Evolutionary conservation across 1,284 basidiomycete species (phyloP).

Genomic region (Leccinum pachyderme): DNA sequence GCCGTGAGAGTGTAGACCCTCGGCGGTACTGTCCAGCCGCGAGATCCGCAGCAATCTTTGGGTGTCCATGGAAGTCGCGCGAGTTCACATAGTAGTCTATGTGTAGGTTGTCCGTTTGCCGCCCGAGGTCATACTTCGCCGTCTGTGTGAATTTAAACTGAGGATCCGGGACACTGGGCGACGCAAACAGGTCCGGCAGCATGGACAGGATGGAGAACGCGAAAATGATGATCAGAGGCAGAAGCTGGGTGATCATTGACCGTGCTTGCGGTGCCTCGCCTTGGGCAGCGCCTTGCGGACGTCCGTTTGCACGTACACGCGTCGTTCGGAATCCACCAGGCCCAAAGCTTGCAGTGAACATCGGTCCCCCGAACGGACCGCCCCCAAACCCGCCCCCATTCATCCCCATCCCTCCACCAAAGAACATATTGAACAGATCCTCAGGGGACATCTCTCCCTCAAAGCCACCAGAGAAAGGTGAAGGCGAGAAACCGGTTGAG

Average conservation of each 20-base stretch:
- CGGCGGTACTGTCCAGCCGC: conserved; percentile 45
- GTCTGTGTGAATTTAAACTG: conserved; percentile 71
- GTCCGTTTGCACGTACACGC: conserved; percentile 44
- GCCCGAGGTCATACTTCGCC: conserved; percentile 57
- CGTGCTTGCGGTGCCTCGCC: conserved; percentile 46
- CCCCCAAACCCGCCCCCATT: conserved; percentile 43
- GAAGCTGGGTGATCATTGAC: conserved; percentile 76
- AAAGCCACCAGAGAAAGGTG: conserved; percentile 56
- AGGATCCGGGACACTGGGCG: conserved; percentile 75
- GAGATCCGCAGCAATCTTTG: conserved; percentile 69
- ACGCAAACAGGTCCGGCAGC: conserved; percentile 73
- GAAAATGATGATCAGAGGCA: conserved; percentile 85
- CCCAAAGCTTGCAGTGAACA: conserved; percentile 78
- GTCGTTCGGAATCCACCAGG: conserved; percentile 74
- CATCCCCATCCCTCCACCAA: conserved; percentile 59
- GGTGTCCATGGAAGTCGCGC: conserved; percentile 75
- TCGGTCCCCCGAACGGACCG: conserved; percentile 46
- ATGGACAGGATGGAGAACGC: conserved; percentile 84
- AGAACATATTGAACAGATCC: conserved; percentile 99
- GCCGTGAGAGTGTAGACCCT: conserved; percentile 41
- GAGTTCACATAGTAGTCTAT: conserved; percentile 88
- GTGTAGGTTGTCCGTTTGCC: conserved; percentile 66
- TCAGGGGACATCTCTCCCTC: conserved; percentile 92
- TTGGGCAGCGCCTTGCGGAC: conserved; percentile 35
- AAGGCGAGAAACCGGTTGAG: conserved; percentile 50